Percentiles rank a stretch among this genome's conserved stretches.
Evolutionary conservation across 495 filamentous ascomycete genomes (phyloP).

Genomic region (Aspergillus affinis): DNA sequence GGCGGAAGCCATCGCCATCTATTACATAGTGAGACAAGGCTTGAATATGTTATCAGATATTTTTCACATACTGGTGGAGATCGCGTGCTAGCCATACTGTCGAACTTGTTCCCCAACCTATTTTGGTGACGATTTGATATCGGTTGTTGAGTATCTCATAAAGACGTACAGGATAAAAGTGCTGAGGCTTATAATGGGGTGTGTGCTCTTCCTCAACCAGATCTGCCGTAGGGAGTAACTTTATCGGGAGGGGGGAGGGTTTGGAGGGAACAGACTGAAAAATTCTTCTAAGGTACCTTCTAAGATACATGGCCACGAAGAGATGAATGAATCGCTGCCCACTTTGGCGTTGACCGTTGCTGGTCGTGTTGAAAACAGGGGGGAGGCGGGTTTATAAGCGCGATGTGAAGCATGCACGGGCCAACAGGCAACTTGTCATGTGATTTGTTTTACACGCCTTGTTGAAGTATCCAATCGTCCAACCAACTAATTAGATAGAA

Average conservation of each 20-base stretch:
- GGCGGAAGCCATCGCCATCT: slow-evolving; percentile 28
- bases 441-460: background rate
- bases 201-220: slow-evolving; percentile 36
- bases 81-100: slow-evolving; percentile 51
- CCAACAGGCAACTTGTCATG: slow-evolving; percentile 8
- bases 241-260: slow-evolving; percentile 10
- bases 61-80: slow-evolving; percentile 31
- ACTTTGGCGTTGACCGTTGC: slow-evolving; percentile 3
- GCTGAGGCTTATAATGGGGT: slow-evolving; percentile 31
- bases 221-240: background rate
- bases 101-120: slow-evolving; percentile 47
- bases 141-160: slow-evolving; percentile 37
- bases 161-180: slow-evolving; percentile 44
- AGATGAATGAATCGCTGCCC: slow-evolving; percentile 11
- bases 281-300: slow-evolving; percentile 17
- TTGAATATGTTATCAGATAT: slow-evolving; percentile 12
- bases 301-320: slow-evolving; percentile 16
- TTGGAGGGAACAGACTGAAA: slow-evolving; percentile 19
- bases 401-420: slow-evolving; percentile 1
- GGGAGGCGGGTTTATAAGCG: slow-evolving; percentile 11
- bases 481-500: slow-evolving; percentile 4
- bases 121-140: slow-evolving; percentile 44
- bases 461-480: slow-evolving; percentile 1
- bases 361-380: slow-evolving; percentile 16
- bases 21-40: slow-evolving; percentile 11